Conservation (phyloP, 2,329 filamentous ascomycete species). For the Aschersonia sp. region DNA sequence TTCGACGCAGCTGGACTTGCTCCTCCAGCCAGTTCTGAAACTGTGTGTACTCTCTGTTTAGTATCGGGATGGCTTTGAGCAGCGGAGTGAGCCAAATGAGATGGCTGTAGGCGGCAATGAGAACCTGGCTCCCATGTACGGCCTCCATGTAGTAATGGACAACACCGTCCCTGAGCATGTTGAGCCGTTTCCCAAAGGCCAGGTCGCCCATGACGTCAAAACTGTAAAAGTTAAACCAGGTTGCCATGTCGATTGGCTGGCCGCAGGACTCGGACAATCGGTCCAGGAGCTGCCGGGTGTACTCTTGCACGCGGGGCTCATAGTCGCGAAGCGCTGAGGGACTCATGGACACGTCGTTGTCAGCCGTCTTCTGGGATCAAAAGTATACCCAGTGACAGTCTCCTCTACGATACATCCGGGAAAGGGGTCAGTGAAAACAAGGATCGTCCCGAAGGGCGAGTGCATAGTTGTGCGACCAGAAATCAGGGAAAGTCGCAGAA, state of each 20-base stretch:
- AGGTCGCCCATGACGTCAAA: slow-evolving; percentile 27
- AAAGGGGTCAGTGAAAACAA: no score
- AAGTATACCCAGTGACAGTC: no score
- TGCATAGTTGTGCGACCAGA: no score
- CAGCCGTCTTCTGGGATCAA: neutral
- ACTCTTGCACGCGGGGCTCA: slow-evolving; percentile 11
- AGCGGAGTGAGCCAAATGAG: slow-evolving; percentile 7
- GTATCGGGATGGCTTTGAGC: slow-evolving; percentile 8
- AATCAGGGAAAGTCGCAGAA: no score
- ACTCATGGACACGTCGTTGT: slow-evolving; percentile 2
- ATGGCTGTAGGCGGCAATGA: slow-evolving; percentile 10
- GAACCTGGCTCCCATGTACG: slow-evolving; percentile 10
- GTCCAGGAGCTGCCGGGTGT: neutral
- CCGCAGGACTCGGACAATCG: slow-evolving; percentile 10
- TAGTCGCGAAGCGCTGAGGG: slow-evolving; percentile 8
- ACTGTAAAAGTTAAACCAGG: slow-evolving; percentile 20
- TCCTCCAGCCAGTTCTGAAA: slow-evolving; percentile 8
- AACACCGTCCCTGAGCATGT: slow-evolving; percentile 15
- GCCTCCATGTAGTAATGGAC: slow-evolving; percentile 13
- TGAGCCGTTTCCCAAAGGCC: slow-evolving; percentile 21
- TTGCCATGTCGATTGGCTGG: slow-evolving; percentile 12
- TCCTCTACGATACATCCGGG: no score
- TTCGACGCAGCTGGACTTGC: neutral
- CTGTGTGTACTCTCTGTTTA: slow-evolving; percentile 8
- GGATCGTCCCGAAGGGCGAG: no score